A percentile compares a stretch with the other conserved stretches of the same genome.
Conservation (phyloP, 2,329 filamentous ascomycete genomes). For the Pyricularia grisea region DNA sequence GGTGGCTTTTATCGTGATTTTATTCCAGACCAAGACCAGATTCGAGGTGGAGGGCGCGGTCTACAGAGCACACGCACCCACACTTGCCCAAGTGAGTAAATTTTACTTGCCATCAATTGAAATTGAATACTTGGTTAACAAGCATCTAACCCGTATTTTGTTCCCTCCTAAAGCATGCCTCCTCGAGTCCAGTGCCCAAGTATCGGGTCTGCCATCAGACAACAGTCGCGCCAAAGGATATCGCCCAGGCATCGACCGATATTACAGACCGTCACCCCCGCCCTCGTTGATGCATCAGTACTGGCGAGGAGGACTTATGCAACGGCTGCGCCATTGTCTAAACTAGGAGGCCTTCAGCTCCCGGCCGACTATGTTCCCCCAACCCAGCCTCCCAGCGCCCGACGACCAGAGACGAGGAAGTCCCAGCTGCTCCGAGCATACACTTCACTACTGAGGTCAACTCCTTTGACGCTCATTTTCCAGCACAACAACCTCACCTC, state of each 20-base stretch:
- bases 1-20: background rate
- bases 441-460: constrained; percentile 76
- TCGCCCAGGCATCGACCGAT: background rate
- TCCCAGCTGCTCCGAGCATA: constrained; percentile 81
- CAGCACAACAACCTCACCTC: constrained; percentile 61
- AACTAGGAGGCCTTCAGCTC: constrained; percentile 13
- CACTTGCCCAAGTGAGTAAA: background rate
- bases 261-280: background rate
- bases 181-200: constrained; percentile 15
- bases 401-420: constrained; percentile 79
- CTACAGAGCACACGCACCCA: background rate
- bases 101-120: background rate
- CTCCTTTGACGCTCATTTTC: constrained; percentile 79
- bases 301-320: constrained; percentile 2
- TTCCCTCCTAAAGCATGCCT: constrained; percentile 11
- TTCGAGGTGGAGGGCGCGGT: constrained; percentile 1
- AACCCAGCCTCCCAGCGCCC: constrained; percentile 79
- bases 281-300: background rate
- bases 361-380: constrained; percentile 46
- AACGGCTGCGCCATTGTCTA: background rate
- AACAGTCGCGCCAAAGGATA: constrained; percentile 2
- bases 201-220: constrained; percentile 1
- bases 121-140: background rate
- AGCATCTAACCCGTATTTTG: background rate
- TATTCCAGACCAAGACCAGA: background rate